phyloP scores from a whole-genome alignment of 2,329 filamentous ascomycete species.

The Xylariales sp. region DNA sequence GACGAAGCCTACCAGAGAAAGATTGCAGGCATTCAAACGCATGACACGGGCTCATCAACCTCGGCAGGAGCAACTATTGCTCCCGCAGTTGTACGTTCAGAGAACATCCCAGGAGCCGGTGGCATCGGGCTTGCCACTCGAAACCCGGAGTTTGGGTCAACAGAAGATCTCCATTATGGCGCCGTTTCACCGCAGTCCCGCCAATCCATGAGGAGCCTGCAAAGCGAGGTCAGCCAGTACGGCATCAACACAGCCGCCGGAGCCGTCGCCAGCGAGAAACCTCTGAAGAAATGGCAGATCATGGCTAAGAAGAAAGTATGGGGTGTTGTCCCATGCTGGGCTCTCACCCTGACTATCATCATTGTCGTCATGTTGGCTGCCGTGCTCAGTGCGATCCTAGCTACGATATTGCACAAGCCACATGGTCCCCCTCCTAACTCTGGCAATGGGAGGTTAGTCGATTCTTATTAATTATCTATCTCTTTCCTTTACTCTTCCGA shows the following conservation, averaged over 20 bases:
- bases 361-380: conserved; percentile 48
- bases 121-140: conserved; percentile 57
- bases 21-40: conserved; percentile 25
- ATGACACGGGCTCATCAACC: conserved; percentile 6
- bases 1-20: conserved; percentile 64
- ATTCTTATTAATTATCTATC: too few species aligned
- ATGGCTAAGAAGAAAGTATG: conserved; percentile 51
- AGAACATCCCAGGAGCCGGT: conserved; percentile 50
- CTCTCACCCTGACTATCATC: conserved; percentile 44
- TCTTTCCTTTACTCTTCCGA: too few species aligned
- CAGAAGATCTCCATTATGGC: conserved; percentile 39
- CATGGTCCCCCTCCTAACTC: conserved; percentile 13
- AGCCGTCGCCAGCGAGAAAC: conserved; percentile 42
- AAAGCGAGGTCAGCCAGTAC: conserved; percentile 46
- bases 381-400: conserved; percentile 54
- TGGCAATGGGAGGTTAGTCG: too few species aligned
- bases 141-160: conserved; percentile 59
- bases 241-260: conserved; percentile 49
- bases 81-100: conserved; percentile 9
- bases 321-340: conserved; percentile 59
- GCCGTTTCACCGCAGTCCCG: conserved; percentile 40
- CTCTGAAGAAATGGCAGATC: conserved; percentile 46
- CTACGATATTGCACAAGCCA: conserved; percentile 32
- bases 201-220: conserved; percentile 47
- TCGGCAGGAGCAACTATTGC: conserved; percentile 10